Evolutionary conservation across 1,284 basidiomycete species (phyloP).

Genomic region (Ceratobasidium theobromae): DNA sequence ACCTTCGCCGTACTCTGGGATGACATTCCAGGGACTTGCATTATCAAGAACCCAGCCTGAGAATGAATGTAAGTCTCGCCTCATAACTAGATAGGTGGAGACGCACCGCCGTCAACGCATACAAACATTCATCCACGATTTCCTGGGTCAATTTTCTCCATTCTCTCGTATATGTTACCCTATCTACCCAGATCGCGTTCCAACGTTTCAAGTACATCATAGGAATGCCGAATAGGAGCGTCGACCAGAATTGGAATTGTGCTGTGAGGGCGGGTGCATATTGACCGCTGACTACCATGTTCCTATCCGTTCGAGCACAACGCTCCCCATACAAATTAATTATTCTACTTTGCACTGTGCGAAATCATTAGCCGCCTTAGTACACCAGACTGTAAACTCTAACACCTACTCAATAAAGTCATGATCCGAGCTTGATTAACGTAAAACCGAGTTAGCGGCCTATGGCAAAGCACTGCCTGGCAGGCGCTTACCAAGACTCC

Average conservation of each 20-base stretch:
- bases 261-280: background rate
- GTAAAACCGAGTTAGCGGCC: background rate
- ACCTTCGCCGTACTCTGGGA: no score
- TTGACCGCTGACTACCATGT: conserved; percentile 15
- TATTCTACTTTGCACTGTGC: conserved; percentile 15
- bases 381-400: background rate
- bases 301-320: conserved; percentile 7
- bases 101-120: background rate
- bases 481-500: conserved; percentile 11
- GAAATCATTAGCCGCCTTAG: background rate
- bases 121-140: background rate
- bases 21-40: no score
- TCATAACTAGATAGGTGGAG: no score
- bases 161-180: conserved; percentile 21
- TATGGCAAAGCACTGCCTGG: background rate
- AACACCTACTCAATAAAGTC: conserved; percentile 12
- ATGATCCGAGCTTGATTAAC: conserved; percentile 14
- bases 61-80: no score
- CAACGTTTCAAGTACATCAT: background rate
- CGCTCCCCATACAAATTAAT: conserved; percentile 17
- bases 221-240: background rate
- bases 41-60: no score
- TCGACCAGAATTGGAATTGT: background rate
- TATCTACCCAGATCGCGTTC: conserved; percentile 20
- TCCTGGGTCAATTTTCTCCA: conserved; percentile 17